Conservation (phyloP, 768 basidiomycete genomes). For the Podaxis sp. region DNA sequence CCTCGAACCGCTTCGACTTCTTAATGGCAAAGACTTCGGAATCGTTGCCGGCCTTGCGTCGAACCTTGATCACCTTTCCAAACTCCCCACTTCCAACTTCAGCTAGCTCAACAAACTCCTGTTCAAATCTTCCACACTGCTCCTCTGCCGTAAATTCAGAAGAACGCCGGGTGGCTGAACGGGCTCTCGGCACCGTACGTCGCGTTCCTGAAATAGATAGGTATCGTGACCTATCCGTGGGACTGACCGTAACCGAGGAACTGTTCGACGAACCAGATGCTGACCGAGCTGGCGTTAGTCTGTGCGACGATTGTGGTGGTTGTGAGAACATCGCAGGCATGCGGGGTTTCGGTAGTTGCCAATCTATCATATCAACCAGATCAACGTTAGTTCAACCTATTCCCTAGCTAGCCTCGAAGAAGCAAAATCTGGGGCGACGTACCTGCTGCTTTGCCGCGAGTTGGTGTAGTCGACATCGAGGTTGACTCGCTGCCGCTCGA, state of each 20-base stretch:
- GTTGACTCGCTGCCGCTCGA: slow-evolving; percentile 71
- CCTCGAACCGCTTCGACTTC: slow-evolving; percentile 91
- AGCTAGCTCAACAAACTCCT: slow-evolving; percentile 76
- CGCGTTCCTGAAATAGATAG: slow-evolving; percentile 22
- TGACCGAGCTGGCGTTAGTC: slow-evolving; percentile 35
- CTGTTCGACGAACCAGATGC: slow-evolving; percentile 59
- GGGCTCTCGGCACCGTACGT: slow-evolving; percentile 23
- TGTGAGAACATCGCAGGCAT: slow-evolving; percentile 34
- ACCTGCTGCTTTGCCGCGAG: slow-evolving; percentile 52
- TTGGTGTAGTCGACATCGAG: slow-evolving; percentile 60
- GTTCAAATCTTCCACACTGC: slow-evolving; percentile 69
- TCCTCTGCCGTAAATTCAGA: slow-evolving; percentile 45
- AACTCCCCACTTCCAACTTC: slow-evolving; percentile 91
- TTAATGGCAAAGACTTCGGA: slow-evolving; percentile 80
- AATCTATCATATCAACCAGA: slow-evolving; percentile 37
- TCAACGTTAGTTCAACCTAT: slow-evolving; percentile 10
- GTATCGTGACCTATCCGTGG: slow-evolving; percentile 34
- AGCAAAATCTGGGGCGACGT: slow-evolving; percentile 20
- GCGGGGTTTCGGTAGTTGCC: slow-evolving; percentile 52
- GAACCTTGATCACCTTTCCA: slow-evolving; percentile 87
- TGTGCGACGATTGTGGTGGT: slow-evolving; percentile 1
- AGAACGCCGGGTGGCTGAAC: slow-evolving; percentile 26
- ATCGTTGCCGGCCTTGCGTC: slow-evolving; percentile 56
- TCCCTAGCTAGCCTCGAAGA: neutral
- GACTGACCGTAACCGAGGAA: slow-evolving; percentile 45